Conservation (phyloP, 495 filamentous ascomycete species). For the Aspergillus campestris region DNA sequence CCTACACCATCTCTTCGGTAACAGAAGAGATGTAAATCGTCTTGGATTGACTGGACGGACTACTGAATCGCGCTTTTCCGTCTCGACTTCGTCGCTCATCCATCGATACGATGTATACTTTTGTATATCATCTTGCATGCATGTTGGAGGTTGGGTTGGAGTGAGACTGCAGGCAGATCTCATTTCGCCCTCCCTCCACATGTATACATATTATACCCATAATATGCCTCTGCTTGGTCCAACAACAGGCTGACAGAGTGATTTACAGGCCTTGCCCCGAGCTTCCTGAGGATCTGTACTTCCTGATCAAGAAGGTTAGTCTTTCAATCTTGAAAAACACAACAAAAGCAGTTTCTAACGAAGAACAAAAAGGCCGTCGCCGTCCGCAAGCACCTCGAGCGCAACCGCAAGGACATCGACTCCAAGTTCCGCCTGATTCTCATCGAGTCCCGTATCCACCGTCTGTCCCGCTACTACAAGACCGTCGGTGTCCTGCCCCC, state of each 20-base stretch:
- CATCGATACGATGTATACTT: too few species aligned
- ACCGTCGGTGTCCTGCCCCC: slow-evolving; percentile 95
- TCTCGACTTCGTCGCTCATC: too few species aligned
- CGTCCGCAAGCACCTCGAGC: slow-evolving; percentile 99
- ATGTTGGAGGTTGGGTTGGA: too few species aligned
- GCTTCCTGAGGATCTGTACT: slow-evolving; percentile 94
- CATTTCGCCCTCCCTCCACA: slow-evolving; percentile 9
- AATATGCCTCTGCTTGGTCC: slow-evolving; percentile 90
- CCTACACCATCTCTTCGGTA: not conserved
- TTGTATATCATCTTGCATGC: too few species aligned
- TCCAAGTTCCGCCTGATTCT: slow-evolving; percentile 99
- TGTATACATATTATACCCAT: slow-evolving; percentile 22
- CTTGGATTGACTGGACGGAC: not conserved
- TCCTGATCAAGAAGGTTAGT: slow-evolving; percentile 93
- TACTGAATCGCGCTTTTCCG: not conserved
- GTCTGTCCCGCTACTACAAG: slow-evolving; percentile 97
- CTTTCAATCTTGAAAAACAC: too few species aligned
- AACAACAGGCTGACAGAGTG: slow-evolving; percentile 82
- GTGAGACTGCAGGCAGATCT: too few species aligned
- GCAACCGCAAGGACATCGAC: slow-evolving; percentile 99
- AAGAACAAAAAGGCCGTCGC: too few species aligned
- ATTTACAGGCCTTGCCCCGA: slow-evolving; percentile 92
- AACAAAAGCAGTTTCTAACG: too few species aligned
- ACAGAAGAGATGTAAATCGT: slow-evolving; percentile 1
- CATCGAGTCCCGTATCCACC: slow-evolving; percentile 99